Evolutionary conservation across 176 grass and related monocot species (phyloP), one percentile per base, ranked within the genome.

Genomic region (Oryza meyeriana): DNA sequence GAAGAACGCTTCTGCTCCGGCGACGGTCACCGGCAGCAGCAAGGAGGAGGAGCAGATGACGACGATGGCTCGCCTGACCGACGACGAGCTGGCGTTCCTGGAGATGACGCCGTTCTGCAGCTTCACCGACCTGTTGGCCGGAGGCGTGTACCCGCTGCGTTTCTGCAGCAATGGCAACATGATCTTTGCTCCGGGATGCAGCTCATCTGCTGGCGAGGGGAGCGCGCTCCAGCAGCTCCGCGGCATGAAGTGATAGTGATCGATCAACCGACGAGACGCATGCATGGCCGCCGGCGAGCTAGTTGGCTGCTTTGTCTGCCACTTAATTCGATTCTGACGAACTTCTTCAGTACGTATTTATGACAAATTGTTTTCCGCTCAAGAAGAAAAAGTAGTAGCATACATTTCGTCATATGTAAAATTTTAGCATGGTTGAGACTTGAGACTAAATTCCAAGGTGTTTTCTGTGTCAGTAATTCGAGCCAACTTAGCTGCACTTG

Each of bases 21-120:
- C 50, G 78, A 26, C 10, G 55, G 55, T 25, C 22, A 59, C 55
- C n/a, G n/a, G 55, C 55, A 25, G 55, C 64, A 29, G 11, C 10
- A n/a, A 33, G 24, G 2, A 7, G 41, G 4, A 18, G 47, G 47
- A 52, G 47, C 17, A 20, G 17, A 22, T 2, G 18, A 22, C 50
- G 50, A 55, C 50, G 50, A 7, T 20, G 62, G 8, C 70, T 31
- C 76, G 70, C 18, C 41, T 89, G 70, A 85, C 39, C 12, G 71
- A 85, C 39, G 87, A 89, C 31, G 87, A 89, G 87, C 17, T 41
- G 70, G 87, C 76, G 25, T 89, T 89, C 71, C 40, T 85, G 63
- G 81, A 88, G 48, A 80, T 48, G 76, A 28, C 12, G 0, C 63
- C 69, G 8, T 5, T 24, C 17, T 69, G 50, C 87, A 55, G 82